Evolutionary conservation across 345 rosid species (phyloP).

Genomic region (Populus davidiana): DNA sequence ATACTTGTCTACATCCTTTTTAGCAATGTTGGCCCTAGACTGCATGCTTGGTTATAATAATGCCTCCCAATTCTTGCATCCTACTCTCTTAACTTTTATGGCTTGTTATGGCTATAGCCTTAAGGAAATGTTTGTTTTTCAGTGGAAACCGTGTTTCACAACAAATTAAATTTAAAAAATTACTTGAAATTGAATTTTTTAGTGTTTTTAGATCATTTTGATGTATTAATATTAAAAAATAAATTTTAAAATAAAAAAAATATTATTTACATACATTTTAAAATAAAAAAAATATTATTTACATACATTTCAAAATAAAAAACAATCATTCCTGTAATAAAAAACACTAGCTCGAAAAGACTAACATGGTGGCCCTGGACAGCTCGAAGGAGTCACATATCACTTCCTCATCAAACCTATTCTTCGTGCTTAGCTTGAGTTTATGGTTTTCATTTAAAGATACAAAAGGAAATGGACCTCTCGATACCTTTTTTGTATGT

Average conservation of each 20-base stretch:
- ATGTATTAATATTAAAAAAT: too few species aligned
- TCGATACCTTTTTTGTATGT: slow-evolving; percentile 23
- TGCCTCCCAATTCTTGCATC: slow-evolving; percentile 21
- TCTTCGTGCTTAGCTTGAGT: slow-evolving; percentile 38
- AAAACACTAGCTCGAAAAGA: neutral
- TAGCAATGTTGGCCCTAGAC: slow-evolving; percentile 27
- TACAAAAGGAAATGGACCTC: slow-evolving; percentile 37
- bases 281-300: too few species aligned
- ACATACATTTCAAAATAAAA: too few species aligned
- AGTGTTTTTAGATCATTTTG: too few species aligned
- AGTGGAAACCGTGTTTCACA: too few species aligned
- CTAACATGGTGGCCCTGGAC: slow-evolving; percentile 31
- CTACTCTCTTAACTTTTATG: neutral
- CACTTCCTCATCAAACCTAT: neutral
- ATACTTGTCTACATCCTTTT: slow-evolving; percentile 35
- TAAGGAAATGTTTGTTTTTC: too few species aligned
- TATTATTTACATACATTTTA: too few species aligned
- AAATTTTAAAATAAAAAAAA: too few species aligned
- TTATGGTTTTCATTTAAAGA: slow-evolving; percentile 57
- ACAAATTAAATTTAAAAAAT: too few species aligned
- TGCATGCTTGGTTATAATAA: slow-evolving; percentile 45
- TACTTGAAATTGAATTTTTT: too few species aligned
- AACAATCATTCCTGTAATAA: too few species aligned
- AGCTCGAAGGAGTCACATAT: slow-evolving; percentile 22
- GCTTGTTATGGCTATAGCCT: slow-evolving; percentile 1